Base-by-base conservation (phyloP, 208 protist species). In the Porcisia hertigi region DNA sequence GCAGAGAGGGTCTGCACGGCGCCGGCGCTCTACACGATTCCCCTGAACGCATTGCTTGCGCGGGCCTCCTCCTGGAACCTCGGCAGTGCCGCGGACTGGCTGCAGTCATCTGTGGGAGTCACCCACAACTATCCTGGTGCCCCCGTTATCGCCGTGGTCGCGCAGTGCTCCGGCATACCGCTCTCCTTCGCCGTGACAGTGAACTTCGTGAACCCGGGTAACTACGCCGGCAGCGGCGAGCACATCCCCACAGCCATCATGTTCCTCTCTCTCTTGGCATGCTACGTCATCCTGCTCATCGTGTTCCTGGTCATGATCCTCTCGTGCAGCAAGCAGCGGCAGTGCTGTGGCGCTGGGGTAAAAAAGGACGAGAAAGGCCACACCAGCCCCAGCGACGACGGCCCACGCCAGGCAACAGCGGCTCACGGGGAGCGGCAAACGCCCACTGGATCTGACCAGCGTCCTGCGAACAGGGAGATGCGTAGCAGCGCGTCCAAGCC, bases 81-180 rank as follows among this genome's bases (percentile, higher is more conserved):
- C 41, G 78, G 78, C 30, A 82, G 45, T 9, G 64, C 71, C 1
- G 49, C 53, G 0, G 78, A 66, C 49, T 74, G 78, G 71, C 34
- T 77, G 41, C 78, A 77, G 60, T 34, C 71, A 14, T 71, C 67
- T 16, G 45, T 78, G 43, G 57, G 43, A 16, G 53, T 90, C 36
- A 43, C 14, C 18, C 84, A 90, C 69, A 3, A 41, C 49, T 85
- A 86, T 49, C 63, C 66, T 4, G 4, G 77, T 12, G 67, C 69
- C 16, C 81, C 78, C 60, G 53, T 87, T 0, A 70, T 94, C 53
- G 85, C 84, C 16, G 86, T 92, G 3, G 70, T 92, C 11, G 84
- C 79, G 66, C 90, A 94, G 82, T 94, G 90, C 73, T 89, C 83
- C 7, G 70, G 77, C 18, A 66, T 89, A 34, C 90, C 90, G 4